Percentiles rank a stretch among this genome's conserved stretches.
phyloP scores from a whole-genome alignment of 495 filamentous ascomycete genomes.

The Thermochaetoides thermophila region DNA sequence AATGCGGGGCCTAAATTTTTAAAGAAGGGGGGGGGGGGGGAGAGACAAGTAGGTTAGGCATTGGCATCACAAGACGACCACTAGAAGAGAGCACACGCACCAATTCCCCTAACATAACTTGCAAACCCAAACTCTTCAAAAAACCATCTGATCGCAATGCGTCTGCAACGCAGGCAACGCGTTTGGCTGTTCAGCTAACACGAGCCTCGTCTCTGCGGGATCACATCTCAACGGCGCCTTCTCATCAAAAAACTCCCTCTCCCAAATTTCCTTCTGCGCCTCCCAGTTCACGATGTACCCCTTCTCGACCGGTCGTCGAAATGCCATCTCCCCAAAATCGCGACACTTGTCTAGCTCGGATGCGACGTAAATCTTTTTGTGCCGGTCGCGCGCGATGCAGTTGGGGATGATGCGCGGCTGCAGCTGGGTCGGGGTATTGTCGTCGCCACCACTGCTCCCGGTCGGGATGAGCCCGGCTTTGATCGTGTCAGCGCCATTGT shows the following conservation, averaged over 20 bases:
- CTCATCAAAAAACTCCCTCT: constrained; percentile 70
- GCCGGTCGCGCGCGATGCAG: constrained; percentile 69
- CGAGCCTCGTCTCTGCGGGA: constrained; percentile 63
- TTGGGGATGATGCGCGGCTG: constrained; percentile 76
- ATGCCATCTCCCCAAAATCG: constrained; percentile 80
- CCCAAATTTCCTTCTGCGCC: constrained; percentile 90
- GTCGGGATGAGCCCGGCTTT: constrained; percentile 70
- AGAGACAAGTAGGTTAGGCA: constrained; percentile 4
- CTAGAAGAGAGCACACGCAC: constrained; percentile 28
- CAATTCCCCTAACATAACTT: constrained; percentile 61
- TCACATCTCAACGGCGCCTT: constrained; percentile 53
- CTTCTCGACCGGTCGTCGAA: constrained; percentile 86
- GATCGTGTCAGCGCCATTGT: constrained; percentile 88
- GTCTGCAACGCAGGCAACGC: constrained; percentile 62
- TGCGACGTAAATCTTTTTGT: constrained; percentile 62
- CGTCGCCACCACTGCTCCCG: constrained; percentile 27
- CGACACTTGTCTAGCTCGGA: constrained; percentile 65
- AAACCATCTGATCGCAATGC: constrained; percentile 87
- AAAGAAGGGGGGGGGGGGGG: no score
- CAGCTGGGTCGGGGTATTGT: no score
- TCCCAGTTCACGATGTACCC: constrained; percentile 97
- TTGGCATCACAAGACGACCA: neutral
- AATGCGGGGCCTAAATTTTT: constrained; percentile 48
- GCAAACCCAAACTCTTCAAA: constrained; percentile 98
- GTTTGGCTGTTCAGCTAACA: constrained; percentile 89